Percentiles rank a stretch among this genome's conserved stretches.
These are phyloP conservation scores for Sclerospora graminicola DNA, from an alignment of 352 stramenopile genomes.

Conservation along the genomic window DNA sequence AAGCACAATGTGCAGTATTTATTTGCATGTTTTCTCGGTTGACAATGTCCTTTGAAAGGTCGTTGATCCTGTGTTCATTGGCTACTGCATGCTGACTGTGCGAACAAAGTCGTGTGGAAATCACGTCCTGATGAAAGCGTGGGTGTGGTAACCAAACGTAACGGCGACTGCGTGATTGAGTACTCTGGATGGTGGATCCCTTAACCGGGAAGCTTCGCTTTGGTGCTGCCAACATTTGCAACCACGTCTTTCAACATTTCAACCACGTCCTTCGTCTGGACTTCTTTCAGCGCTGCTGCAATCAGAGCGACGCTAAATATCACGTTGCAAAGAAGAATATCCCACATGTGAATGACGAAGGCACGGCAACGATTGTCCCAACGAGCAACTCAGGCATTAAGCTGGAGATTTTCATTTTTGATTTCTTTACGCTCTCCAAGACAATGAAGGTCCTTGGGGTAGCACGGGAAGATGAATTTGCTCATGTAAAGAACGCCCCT, in stretches of 20 bases:
- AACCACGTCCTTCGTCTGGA: too few relatives aligned
- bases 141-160: slow-evolving; percentile 72
- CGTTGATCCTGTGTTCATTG: slow-evolving; percentile 93
- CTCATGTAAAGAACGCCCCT: slow-evolving; percentile 85
- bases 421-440: slow-evolving; percentile 92
- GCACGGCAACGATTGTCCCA: slow-evolving; percentile 70
- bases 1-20: slow-evolving; percentile 85
- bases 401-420: slow-evolving; percentile 98
- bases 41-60: slow-evolving; percentile 96
- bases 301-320: slow-evolving; percentile 54
- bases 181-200: slow-evolving; percentile 89
- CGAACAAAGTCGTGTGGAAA: slow-evolving; percentile 96
- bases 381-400: slow-evolving; percentile 92
- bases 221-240: slow-evolving; percentile 96
- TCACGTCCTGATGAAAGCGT: slow-evolving; percentile 86
- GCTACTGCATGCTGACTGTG: slow-evolving; percentile 95
- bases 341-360: slow-evolving; percentile 70
- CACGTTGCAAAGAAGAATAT: slow-evolving; percentile 98
- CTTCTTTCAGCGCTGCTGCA: too few relatives aligned
- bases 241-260: slow-evolving; percentile 97
- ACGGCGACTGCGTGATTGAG: slow-evolving; percentile 89
- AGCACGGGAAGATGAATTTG: slow-evolving; percentile 86
- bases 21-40: slow-evolving; percentile 95
- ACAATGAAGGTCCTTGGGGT: slow-evolving; percentile 92
- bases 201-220: slow-evolving; percentile 83